Evolutionary conservation across 2,329 filamentous ascomycete genomes (phyloP).

Genomic region (Fusarium stilboides): DNA sequence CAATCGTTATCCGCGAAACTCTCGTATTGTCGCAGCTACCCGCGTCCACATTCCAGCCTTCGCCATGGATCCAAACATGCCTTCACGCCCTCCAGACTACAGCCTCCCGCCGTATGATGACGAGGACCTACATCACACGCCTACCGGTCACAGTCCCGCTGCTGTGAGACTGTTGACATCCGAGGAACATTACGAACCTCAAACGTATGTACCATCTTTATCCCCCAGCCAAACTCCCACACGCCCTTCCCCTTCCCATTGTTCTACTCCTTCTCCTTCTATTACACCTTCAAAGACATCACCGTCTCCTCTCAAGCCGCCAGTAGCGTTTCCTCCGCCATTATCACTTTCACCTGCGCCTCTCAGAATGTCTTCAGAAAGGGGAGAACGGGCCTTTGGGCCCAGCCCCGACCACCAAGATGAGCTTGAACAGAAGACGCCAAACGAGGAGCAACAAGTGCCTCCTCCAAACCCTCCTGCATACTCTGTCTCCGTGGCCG

Average conservation of each 20-base stretch:
- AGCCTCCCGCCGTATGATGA: constrained; percentile 70
- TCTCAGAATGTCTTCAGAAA: constrained; percentile 32
- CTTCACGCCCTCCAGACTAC: constrained; percentile 71
- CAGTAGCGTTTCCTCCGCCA: constrained; percentile 35
- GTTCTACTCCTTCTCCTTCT: constrained; percentile 8
- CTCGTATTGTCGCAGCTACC: constrained; percentile 39
- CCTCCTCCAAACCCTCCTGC: constrained; percentile 29
- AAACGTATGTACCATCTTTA: constrained; percentile 68
- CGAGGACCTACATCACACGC: constrained; percentile 62
- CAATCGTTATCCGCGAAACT: constrained; percentile 22
- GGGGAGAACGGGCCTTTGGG: constrained; percentile 6
- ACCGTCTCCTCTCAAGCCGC: constrained; percentile 30
- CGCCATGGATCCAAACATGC: constrained; percentile 67
- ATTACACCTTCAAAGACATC: constrained; percentile 30
- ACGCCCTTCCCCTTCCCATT: constrained; percentile 15
- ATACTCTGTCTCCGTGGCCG: constrained; percentile 24
- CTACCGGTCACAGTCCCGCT: constrained; percentile 64
- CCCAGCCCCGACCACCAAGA: constrained; percentile 22
- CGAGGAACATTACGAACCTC: constrained; percentile 67
- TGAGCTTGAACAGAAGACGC: constrained; percentile 8
- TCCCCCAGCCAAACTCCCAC: constrained; percentile 24
- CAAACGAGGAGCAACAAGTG: constrained; percentile 12
- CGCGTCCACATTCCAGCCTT: constrained; percentile 51
- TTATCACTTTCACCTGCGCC: constrained; percentile 19
- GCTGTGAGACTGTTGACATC: constrained; percentile 75